These are phyloP conservation scores for Huntiella abstrusa DNA, from an alignment of 2,329 filamentous ascomycete genomes.

Conservation along the genomic window DNA sequence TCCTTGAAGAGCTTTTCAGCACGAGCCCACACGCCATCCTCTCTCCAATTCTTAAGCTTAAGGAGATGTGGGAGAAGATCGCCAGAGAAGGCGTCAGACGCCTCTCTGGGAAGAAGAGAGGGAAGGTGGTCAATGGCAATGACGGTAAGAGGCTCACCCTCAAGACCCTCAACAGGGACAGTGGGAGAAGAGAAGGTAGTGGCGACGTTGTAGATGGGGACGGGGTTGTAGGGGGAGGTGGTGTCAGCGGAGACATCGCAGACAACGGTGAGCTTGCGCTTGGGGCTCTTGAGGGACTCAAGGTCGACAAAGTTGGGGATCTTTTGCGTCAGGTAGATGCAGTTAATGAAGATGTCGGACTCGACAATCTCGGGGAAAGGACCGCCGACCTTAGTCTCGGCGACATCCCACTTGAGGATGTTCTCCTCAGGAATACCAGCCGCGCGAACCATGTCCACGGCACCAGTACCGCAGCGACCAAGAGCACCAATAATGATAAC, in stretches of 20 bases:
- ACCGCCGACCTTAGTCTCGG: constrained; percentile 52
- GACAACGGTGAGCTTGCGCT: constrained; percentile 59
- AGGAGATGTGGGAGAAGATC: constrained; percentile 62
- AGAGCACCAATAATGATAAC: constrained; percentile 71
- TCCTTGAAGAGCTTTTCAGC: constrained; percentile 72
- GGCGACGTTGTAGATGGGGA: constrained; percentile 68
- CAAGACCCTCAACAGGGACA: constrained; percentile 46
- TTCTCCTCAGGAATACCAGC: constrained; percentile 32
- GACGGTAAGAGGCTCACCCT: constrained; percentile 46
- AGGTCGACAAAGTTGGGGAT: constrained; percentile 68
- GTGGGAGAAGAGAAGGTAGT: constrained; percentile 84
- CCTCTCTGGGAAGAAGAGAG: constrained; percentile 66
- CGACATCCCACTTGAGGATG: constrained; percentile 53
- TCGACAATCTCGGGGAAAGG: constrained; percentile 65
- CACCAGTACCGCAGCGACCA: constrained; percentile 71
- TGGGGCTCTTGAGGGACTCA: constrained; percentile 45
- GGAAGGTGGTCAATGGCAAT: constrained; percentile 82
- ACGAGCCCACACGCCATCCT: constrained; percentile 60
- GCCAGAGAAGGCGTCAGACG: constrained; percentile 66
- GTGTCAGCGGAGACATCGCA: constrained; percentile 65
- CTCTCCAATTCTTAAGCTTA: constrained; percentile 55
- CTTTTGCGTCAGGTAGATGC: constrained; percentile 65
- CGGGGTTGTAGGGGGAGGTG: constrained; percentile 49
- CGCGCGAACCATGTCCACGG: constrained; percentile 58
- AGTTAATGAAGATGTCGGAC: constrained; percentile 65